Base-by-base conservation (phyloP, 345 rosid species). In the Firmiana major region DNA sequence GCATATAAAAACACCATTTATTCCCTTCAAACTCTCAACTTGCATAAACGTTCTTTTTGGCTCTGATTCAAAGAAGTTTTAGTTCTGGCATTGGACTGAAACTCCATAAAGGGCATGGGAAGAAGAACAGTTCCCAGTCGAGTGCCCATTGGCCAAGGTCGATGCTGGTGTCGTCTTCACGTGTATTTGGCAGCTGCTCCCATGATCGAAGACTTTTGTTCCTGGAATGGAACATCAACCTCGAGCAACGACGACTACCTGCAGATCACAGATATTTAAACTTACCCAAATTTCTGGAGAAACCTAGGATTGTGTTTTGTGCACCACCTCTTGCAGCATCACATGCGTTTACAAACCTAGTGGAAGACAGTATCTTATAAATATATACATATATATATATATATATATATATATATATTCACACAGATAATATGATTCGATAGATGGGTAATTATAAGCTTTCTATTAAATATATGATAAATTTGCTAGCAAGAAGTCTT, bases 271-370 rank as follows among this genome's bases (percentile, higher is more conserved):
- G 12, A 63, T 48, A 24, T 31, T 24, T 34, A 51, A 31, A 34
- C 10, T 71, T 71, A 53, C 19, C 75, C 62, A 51, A 57, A 34
- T 31, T 65, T 67, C 58, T 26, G 42, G 26, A 71, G 68, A 82
- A 76, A 42, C 78, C 62, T 21, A 64, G 38, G 53, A 55, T 58
- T 58, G 79, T 71, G 75, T 36, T 57, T 31, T 71, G 48, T 31
- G 80, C 40, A 13, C 48, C 40, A 13, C 48, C 12, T 48, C 62
- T 21, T 64, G 46, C 42, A 49, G n/a, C 57, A 24, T 31, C 78
- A 36, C 45, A 36, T 72, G 75, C 43, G 26, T 24, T 12, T 16
- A 48, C 28, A 65, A 11, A 15, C 53, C n/a, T 64, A 76, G 63
- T 51, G 72, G 53, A 21, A 65, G 53, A 65, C 62, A 75, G 34